These are phyloP conservation scores for Zymoseptoria passerinii DNA, from an alignment of 2,329 filamentous ascomycete genomes.

Conservation along the genomic window DNA sequence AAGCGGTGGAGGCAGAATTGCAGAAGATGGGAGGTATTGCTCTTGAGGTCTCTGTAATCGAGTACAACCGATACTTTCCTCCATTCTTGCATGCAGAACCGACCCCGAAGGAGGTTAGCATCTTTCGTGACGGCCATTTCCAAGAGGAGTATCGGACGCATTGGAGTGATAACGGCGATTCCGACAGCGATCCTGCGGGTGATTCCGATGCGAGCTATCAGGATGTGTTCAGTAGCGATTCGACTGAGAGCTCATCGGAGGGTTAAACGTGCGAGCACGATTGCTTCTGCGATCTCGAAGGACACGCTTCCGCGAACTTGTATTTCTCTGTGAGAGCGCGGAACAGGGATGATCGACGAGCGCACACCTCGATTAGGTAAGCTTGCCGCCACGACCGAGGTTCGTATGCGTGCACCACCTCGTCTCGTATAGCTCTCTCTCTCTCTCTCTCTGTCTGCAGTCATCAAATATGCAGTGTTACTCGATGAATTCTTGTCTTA, in stretches of 20 bases:
- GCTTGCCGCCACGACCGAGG: not conserved
- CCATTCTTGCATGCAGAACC: conserved; percentile 18
- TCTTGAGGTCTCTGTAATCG: conserved; percentile 5
- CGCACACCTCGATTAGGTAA: not conserved
- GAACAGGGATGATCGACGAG: not conserved
- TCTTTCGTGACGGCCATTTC: not conserved
- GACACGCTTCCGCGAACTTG: too few relatives aligned
- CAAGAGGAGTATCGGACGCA: not conserved
- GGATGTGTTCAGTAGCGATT: not conserved
- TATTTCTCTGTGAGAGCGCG: too few relatives aligned
- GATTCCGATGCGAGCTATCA: not conserved
- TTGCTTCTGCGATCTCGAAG: too few relatives aligned
- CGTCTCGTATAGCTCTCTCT: not conserved
- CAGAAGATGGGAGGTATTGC: conserved; percentile 4
- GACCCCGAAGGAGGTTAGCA: conserved; percentile 3
- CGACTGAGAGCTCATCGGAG: not conserved
- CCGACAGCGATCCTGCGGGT: not conserved
- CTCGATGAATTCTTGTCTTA: not conserved
- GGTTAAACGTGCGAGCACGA: too few relatives aligned
- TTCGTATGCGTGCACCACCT: not conserved
- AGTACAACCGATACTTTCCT: conserved; percentile 12
- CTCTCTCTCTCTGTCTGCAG: not conserved
- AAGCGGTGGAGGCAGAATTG: conserved; percentile 5
- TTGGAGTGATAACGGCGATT: conserved; percentile 1
- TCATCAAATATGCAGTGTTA: not conserved